Evolutionary conservation across 2,329 filamentous ascomycete genomes (phyloP).

Genomic region (Calycina marina): DNA sequence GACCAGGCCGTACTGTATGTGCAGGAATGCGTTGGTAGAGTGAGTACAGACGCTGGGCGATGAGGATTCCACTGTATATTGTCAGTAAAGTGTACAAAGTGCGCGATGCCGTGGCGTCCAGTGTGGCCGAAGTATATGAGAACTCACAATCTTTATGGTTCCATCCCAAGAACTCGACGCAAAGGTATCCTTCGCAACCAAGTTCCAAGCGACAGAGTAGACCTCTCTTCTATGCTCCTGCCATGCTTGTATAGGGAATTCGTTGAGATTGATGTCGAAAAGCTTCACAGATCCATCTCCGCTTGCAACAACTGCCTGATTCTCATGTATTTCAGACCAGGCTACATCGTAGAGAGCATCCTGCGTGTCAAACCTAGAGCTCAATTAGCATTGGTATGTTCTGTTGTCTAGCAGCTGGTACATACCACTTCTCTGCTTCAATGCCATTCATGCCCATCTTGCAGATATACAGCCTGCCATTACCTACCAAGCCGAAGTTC

Average conservation of each 20-base stretch:
- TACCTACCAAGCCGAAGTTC: constrained; percentile 95
- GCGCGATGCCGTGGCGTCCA: no score
- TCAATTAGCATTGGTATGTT: not conserved
- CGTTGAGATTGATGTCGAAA: constrained; percentile 65
- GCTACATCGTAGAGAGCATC: constrained; percentile 90
- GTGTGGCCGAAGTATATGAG: no score
- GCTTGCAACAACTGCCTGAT: constrained; percentile 76
- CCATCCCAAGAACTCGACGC: constrained; percentile 92
- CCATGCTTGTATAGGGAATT: constrained; percentile 85
- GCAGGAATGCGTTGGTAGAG: constrained; percentile 81
- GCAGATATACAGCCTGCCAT: constrained; percentile 77
- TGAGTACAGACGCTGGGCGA: constrained; percentile 58
- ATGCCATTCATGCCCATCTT: constrained; percentile 74
- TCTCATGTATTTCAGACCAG: constrained; percentile 95
- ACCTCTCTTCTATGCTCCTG: constrained; percentile 88
- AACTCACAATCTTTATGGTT: constrained; percentile 69
- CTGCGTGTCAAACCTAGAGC: constrained; percentile 76
- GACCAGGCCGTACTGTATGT: constrained; percentile 90
- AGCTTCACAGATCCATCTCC: constrained; percentile 93
- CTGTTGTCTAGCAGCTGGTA: not conserved
- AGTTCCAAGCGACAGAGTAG: constrained; percentile 85
- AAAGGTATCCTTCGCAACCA: constrained; percentile 81
- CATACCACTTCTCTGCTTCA: constrained; percentile 66
- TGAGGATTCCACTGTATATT: constrained; percentile 80
- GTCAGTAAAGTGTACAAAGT: no score